Base-by-base conservation (phyloP, 371 early-diverging fungal species). In the Mortierella sp. region DNA sequence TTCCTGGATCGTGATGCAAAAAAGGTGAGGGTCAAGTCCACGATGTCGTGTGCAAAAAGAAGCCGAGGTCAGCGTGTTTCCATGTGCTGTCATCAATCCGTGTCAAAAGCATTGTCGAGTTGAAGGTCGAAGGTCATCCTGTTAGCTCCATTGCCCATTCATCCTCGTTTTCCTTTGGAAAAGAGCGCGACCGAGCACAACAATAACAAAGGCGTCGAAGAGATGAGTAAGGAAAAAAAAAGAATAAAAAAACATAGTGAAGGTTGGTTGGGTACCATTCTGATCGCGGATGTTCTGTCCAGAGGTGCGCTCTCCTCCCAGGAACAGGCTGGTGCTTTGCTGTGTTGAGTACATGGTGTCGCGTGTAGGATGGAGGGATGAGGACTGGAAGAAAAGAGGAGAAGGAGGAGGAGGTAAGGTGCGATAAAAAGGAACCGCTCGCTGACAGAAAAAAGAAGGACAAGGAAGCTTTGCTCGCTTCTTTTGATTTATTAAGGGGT, bases 241-340 rank as follows among this genome's bases (percentile, higher is more conserved):
- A 55, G 14, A 22, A n/a, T n/a, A n/a, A n/a, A n/a, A n/a, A n/a
- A n/a, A n/a, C n/a, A n/a, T n/a, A n/a, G n/a, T n/a, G n/a, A n/a
- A n/a, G n/a, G n/a, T n/a, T n/a, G n/a, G n/a, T n/a, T 47, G 31
- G 55, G 31, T 93, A 98, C 99, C 98, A 92, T 99, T 99, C 87
- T 97, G 97, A 68, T 94, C 88, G 50, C 99, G 93, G 45, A 99
- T 96, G 85, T 97, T 97, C 84, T 94, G 95, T 45, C 99, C 99
- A 19, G 97, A 94, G 70, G 94, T 94, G 71, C 99, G 94, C 81
- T 95, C 92, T 66, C 99, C 99, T 58, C 96, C 96, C 74, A 96
- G 92, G 77, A 94, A 93, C 72, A 94, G 86, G 24, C 83, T 75
- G 22, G 75, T 75, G 79, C 65, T 75, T 76, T 78, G 83, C 66